Evolutionary conservation across 2,329 filamentous ascomycete genomes (phyloP).

Genomic region (Xylaria sp.): DNA sequence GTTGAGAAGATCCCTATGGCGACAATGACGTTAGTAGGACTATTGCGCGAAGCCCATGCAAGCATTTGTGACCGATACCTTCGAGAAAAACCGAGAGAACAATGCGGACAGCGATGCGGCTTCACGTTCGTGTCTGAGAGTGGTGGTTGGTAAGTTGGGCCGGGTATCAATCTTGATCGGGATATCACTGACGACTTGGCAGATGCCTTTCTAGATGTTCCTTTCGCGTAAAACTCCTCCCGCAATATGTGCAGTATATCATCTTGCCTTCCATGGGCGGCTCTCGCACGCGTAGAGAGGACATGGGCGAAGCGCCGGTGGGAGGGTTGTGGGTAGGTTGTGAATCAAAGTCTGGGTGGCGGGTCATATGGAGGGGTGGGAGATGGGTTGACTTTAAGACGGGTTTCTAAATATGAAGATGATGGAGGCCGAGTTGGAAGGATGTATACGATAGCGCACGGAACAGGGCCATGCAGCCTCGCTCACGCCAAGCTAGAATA

Average conservation of each 20-base stretch:
- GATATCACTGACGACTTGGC: constrained; percentile 57
- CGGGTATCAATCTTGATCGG: neutral
- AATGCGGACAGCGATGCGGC: constrained; percentile 60
- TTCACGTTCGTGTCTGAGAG: constrained; percentile 64
- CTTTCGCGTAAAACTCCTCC: constrained; percentile 64
- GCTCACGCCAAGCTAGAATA: constrained; percentile 37
- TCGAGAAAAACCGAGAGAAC: constrained; percentile 61
- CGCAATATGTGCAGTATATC: constrained; percentile 65
- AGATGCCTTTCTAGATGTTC: constrained; percentile 67
- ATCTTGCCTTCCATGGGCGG: constrained; percentile 27
- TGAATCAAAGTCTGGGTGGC: neutral
- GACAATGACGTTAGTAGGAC: constrained; percentile 14
- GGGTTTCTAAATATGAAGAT: neutral
- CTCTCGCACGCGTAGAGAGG: constrained; percentile 22
- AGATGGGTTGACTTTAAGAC: neutral
- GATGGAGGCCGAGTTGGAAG: neutral
- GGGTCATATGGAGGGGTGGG: neutral
- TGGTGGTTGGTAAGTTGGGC: constrained; percentile 29
- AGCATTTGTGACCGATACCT: constrained; percentile 51
- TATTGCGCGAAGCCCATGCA: neutral
- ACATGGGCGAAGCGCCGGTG: neutral
- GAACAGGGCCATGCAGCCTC: constrained; percentile 37
- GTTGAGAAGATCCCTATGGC: constrained; percentile 60
- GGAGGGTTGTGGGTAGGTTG: neutral
- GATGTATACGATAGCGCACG: neutral